Conservation (phyloP, 371 early-diverging fungal species). For the Mucor irregularis region DNA sequence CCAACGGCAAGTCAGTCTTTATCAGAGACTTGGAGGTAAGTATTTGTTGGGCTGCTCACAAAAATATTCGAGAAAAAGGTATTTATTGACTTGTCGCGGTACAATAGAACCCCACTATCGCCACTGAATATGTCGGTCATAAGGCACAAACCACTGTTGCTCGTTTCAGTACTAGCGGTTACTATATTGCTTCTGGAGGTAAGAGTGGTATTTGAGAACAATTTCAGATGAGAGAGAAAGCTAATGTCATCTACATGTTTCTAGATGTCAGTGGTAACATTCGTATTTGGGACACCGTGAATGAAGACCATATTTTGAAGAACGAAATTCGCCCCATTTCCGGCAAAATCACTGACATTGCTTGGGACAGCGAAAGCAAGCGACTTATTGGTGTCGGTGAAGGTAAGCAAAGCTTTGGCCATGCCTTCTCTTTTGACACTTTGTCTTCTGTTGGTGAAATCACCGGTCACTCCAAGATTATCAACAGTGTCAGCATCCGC, state of each 20-base stretch:
- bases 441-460: constrained; percentile 93
- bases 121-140: constrained; percentile 88
- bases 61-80: no score
- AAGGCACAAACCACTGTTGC: constrained; percentile 80
- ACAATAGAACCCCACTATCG: constrained; percentile 75
- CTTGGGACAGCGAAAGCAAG: constrained; percentile 95
- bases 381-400: constrained; percentile 95
- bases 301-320: constrained; percentile 86
- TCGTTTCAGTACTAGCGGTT: constrained; percentile 89
- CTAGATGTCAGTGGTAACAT: constrained; percentile 86
- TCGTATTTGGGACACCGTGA: constrained; percentile 91
- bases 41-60: no score
- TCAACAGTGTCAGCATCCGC: constrained; percentile 87
- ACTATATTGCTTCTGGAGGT: constrained; percentile 95
- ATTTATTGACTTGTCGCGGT: neutral
- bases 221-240: neutral
- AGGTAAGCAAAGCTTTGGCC: constrained; percentile 90
- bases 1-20: constrained; percentile 88
- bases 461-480: constrained; percentile 84
- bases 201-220: constrained; percentile 5
- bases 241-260: neutral
- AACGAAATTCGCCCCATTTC: constrained; percentile 71
- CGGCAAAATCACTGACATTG: constrained; percentile 85
- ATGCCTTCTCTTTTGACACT: constrained; percentile 86
- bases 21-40: constrained; percentile 83